These are phyloP conservation scores for Buxus sempervirens DNA, from an alignment of 164 flowering plant species.

Conservation along the genomic window DNA sequence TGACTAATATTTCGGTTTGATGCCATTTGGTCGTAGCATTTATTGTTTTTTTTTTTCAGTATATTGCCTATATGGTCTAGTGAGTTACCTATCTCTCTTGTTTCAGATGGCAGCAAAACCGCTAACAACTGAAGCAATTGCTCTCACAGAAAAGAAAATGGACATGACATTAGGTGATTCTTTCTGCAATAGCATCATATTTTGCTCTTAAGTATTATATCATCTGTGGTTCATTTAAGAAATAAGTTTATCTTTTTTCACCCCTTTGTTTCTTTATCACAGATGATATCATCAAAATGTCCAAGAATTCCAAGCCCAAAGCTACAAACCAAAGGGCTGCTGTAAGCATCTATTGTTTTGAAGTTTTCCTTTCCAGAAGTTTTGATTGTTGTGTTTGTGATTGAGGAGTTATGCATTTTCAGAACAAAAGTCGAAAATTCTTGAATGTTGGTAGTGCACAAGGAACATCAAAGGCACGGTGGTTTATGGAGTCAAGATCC, in stretches of 20 bases:
- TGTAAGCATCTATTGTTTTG: slow-evolving; percentile 34
- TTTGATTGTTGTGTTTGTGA: background rate
- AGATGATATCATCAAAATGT: slow-evolving; percentile 96
- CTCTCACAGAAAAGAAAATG: slow-evolving; percentile 92
- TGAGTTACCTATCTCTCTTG: background rate
- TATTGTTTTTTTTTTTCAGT: too few relatives aligned
- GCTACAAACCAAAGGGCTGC: slow-evolving; percentile 46
- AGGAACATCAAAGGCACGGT: slow-evolving; percentile 44
- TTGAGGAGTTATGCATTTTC: slow-evolving; percentile 3
- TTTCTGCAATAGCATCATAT: background rate
- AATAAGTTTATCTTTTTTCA: background rate
- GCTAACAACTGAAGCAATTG: slow-evolving; percentile 70
- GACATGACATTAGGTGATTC: slow-evolving; percentile 76
- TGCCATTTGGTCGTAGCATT: background rate
- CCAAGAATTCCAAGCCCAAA: slow-evolving; percentile 38
- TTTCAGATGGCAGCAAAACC: slow-evolving; percentile 80
- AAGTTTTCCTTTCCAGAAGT: background rate
- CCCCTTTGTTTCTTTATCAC: background rate
- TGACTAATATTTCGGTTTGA: too few relatives aligned
- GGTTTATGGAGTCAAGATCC: slow-evolving; percentile 67
- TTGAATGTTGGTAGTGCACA: slow-evolving; percentile 22
- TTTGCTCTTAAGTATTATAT: background rate
- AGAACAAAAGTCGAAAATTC: slow-evolving; percentile 52
- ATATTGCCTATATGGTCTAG: background rate
- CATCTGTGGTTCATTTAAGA: background rate